A percentile compares a stretch with the other conserved stretches of the same genome.
These are phyloP conservation scores for Crithidia acanthocephali DNA, from an alignment of 208 protist genomes.

Conservation along the genomic window DNA sequence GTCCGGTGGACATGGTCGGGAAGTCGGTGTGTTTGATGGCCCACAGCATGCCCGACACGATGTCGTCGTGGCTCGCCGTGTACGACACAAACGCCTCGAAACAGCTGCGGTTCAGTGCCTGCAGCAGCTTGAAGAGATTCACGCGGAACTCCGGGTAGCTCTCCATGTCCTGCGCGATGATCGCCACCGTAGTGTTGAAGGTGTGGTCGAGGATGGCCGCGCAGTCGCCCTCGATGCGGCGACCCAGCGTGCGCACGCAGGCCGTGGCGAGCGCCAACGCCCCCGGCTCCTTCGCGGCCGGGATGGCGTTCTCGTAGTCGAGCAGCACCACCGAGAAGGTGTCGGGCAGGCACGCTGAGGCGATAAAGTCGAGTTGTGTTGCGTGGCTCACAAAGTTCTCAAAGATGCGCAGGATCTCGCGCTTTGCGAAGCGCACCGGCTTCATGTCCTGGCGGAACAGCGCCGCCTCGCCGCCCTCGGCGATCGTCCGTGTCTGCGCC, in stretches of 20 bases:
- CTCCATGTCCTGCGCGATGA: constrained; percentile 97
- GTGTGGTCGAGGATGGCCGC: constrained; percentile 95
- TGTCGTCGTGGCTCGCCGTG: constrained; percentile 59
- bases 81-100: constrained; percentile 89
- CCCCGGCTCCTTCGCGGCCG: constrained; percentile 92
- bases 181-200: constrained; percentile 98
- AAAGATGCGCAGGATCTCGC: constrained; percentile 95
- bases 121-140: constrained; percentile 97
- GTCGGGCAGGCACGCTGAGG: constrained; percentile 92
- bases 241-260: constrained; percentile 91
- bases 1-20: constrained; percentile 90
- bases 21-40: constrained; percentile 98
- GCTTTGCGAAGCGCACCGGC: constrained; percentile 94
- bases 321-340: constrained; percentile 96
- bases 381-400: constrained; percentile 94
- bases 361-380: constrained; percentile 88
- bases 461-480: constrained; percentile 35
- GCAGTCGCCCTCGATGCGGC: constrained; percentile 80
- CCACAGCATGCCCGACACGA: constrained; percentile 98
- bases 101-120: constrained; percentile 95
- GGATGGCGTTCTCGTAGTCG: constrained; percentile 95
- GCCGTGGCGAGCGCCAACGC: constrained; percentile 93
- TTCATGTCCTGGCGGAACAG: constrained; percentile 48
- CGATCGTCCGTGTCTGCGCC: constrained; percentile 35
- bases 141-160: constrained; percentile 98